Percentiles rank a stretch among this genome's conserved stretches.
Evolutionary conservation across 306 rosid species (phyloP).

Genomic region (Ceratonia siliqua): DNA sequence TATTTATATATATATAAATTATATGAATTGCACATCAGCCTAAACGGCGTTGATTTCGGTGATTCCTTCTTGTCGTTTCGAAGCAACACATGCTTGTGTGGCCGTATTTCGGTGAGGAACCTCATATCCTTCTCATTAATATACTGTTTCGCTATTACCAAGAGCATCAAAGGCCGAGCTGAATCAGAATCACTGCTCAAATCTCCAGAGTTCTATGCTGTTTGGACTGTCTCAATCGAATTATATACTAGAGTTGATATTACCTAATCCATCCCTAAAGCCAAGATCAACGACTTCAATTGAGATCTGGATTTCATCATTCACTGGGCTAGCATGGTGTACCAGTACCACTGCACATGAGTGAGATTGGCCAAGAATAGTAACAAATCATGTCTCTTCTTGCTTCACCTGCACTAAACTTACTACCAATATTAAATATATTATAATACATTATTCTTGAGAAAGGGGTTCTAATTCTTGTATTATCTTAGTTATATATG

Average conservation of each 20-base stretch:
- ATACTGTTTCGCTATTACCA: constrained; percentile 24
- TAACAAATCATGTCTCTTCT: too few relatives aligned
- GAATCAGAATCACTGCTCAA: constrained; percentile 38
- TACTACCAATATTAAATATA: too few relatives aligned
- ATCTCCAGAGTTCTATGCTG: constrained; percentile 38
- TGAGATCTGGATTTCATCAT: too few relatives aligned
- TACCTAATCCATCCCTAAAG: not conserved
- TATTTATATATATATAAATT: not conserved
- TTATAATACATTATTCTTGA: too few relatives aligned
- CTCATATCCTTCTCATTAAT: constrained; percentile 55
- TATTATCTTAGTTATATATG: too few relatives aligned
- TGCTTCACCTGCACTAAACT: too few relatives aligned
- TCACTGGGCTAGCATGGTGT: constrained; percentile 13
- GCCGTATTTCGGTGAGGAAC: constrained; percentile 53
- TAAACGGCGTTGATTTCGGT: constrained; percentile 97
- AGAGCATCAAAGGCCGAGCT: constrained; percentile 21
- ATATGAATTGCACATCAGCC: constrained; percentile 65
- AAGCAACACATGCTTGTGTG: constrained; percentile 81
- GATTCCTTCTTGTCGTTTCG: constrained; percentile 92
- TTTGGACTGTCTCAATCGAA: not conserved
- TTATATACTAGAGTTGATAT: too few relatives aligned
- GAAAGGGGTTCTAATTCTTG: too few relatives aligned
- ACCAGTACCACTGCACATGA: constrained; percentile 28
- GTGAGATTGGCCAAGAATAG: constrained; percentile 34
- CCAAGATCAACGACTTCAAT: too few relatives aligned